Percentiles rank a stretch among this genome's conserved stretches.
phyloP scores from a whole-genome alignment of 306 rosid genomes.

The Rubus parviflorus region DNA sequence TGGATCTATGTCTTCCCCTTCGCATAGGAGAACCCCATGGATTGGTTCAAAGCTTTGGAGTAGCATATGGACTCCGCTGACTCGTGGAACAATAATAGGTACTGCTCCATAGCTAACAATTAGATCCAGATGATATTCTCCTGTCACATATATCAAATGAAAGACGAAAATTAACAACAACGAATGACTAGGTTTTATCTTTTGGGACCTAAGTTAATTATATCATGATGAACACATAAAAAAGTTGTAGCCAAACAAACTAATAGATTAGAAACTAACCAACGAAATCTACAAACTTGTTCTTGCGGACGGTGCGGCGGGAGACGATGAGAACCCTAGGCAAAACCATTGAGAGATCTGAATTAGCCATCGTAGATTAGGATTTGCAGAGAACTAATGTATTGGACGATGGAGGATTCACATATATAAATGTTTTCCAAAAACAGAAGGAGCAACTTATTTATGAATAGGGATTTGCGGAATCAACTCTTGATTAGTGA shows the following conservation, averaged over 20 bases:
- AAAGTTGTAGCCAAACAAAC: neutral
- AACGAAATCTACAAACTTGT: slow-evolving; percentile 49
- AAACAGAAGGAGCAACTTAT: neutral
- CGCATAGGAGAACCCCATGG: slow-evolving; percentile 72
- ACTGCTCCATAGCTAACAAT: slow-evolving; percentile 64
- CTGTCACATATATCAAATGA: slow-evolving; percentile 26
- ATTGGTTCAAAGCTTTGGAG: slow-evolving; percentile 66
- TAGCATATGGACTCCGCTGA: slow-evolving; percentile 58
- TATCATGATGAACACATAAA: neutral
- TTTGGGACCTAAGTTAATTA: no score
- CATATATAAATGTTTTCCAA: no score
- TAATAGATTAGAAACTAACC: slow-evolving; percentile 23
- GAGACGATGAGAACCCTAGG: slow-evolving; percentile 56
- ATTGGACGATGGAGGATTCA: neutral
- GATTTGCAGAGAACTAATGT: neutral
- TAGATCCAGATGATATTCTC: slow-evolving; percentile 74
- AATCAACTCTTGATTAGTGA: neutral
- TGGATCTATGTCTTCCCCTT: slow-evolving; percentile 73
- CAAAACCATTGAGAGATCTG: slow-evolving; percentile 27
- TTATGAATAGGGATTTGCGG: neutral
- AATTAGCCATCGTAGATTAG: slow-evolving; percentile 11
- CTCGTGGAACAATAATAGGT: slow-evolving; percentile 69
- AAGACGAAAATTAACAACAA: neutral
- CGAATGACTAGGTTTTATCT: no score
- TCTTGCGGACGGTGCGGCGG: slow-evolving; percentile 42